phyloP scores from a whole-genome alignment of 1,284 basidiomycete species.

The Moniliophthora roreri region DNA sequence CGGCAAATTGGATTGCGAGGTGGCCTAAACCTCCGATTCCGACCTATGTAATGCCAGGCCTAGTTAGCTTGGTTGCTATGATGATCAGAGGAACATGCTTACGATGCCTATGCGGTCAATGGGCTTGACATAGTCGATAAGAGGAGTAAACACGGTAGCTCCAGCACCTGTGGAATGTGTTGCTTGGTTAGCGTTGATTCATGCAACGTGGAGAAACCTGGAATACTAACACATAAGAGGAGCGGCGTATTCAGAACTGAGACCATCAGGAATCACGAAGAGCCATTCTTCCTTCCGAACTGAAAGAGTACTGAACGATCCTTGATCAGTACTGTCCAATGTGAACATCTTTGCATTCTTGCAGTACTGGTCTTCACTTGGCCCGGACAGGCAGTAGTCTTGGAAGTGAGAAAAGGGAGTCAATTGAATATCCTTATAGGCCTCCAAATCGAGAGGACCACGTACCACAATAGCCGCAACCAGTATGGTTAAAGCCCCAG shows the following conservation, averaged over 20 bases:
- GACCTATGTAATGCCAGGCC: no score
- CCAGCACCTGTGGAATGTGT: conserved; percentile 34
- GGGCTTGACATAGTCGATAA: conserved; percentile 37
- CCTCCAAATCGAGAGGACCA: no score
- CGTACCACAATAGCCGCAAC: conserved; percentile 21
- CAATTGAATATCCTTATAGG: no score
- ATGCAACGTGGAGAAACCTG: no score
- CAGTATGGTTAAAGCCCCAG: conserved; percentile 21
- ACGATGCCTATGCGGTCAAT: conserved; percentile 61
- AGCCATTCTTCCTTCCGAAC: conserved; percentile 64
- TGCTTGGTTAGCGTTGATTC: no score
- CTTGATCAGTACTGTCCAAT: conserved; percentile 41
- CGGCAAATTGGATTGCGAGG: conserved; percentile 52
- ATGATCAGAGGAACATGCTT: no score
- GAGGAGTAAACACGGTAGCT: conserved; percentile 61
- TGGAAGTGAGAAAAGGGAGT: no score
- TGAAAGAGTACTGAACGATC: conserved; percentile 63
- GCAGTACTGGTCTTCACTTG: conserved; percentile 41
- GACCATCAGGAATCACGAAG: conserved; percentile 59
- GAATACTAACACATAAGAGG: conserved; percentile 44
- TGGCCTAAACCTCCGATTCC: conserved; percentile 58
- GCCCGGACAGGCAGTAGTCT: conserved; percentile 26
- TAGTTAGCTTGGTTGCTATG: no score
- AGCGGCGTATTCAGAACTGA: conserved; percentile 48
- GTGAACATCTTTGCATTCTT: conserved; percentile 35